Conservation (phyloP, 75 land plant genomes). For the Picea sitchensis region DNA sequence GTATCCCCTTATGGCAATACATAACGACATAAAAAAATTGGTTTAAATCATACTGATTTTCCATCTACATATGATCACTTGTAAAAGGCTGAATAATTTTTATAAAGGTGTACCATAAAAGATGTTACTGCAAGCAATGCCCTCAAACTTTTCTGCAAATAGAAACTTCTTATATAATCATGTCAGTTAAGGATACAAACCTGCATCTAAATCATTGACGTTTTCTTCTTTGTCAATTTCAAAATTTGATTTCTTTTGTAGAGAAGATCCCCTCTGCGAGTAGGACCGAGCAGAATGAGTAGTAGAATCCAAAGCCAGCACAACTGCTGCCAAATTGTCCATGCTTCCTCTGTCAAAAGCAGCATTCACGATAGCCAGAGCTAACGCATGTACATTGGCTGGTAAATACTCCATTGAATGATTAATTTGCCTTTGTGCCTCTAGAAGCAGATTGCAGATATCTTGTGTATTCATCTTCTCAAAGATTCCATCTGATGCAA, state of each 20-base stretch:
- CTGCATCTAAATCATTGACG: background rate
- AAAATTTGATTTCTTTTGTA: background rate
- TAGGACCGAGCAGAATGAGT: slow-evolving; percentile 13
- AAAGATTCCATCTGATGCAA: slow-evolving; percentile 90
- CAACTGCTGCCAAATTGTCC: slow-evolving; percentile 79
- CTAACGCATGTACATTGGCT: slow-evolving; percentile 32
- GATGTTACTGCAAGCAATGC: too few relatives aligned
- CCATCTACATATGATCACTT: too few relatives aligned
- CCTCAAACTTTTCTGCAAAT: too few relatives aligned
- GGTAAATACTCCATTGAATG: slow-evolving; percentile 11
- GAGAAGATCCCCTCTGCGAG: background rate
- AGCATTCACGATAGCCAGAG: slow-evolving; percentile 57
- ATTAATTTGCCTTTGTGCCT: slow-evolving; percentile 13
- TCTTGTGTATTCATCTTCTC: slow-evolving; percentile 74
- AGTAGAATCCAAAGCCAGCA: slow-evolving; percentile 51
- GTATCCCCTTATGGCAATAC: too few relatives aligned
- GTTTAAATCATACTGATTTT: too few relatives aligned
- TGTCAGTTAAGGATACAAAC: background rate
- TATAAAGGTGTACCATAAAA: too few relatives aligned
- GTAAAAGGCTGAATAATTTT: too few relatives aligned
- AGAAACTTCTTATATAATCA: too few relatives aligned
- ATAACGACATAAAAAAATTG: too few relatives aligned
- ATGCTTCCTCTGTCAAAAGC: slow-evolving; percentile 76
- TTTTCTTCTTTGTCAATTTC: slow-evolving; percentile 5
- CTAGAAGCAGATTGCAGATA: slow-evolving; percentile 67